Base-by-base conservation (phyloP, 2,329 filamentous ascomycete species). In the Calonectria naviculata region DNA sequence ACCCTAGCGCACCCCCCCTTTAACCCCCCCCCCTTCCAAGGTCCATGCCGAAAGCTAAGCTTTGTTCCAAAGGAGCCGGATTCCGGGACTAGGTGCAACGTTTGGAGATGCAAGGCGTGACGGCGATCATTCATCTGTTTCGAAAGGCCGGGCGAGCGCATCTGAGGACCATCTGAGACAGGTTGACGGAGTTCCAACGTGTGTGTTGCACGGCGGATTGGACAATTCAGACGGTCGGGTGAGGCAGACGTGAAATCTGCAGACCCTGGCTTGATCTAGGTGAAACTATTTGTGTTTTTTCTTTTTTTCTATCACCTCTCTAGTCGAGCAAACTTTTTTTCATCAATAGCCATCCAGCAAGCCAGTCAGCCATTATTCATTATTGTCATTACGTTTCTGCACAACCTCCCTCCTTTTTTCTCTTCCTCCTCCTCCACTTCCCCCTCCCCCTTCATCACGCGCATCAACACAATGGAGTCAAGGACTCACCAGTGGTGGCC, bases 51-150 rank as follows among this genome's bases (percentile, higher is more conserved):
- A 58, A 58, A 58, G 31, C 52, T 38, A 58, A 58, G 52, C 52
- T 58, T 58, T 58, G 52, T 58, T 58, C 52, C 52, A 26, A 38
- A 58, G 4, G 5, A 58, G 52, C 52, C 52, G 52, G 52, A 58
- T 28, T 58, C 52, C 52, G 52, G 52, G 31, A 36, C 34, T 19
- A 58, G 52, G 31, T 58, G 29, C 52, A 38, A 58, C 52, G 52
- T 58, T 58, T 58, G 52, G 34, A 38, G 29, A 26, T 38, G 52
- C 34, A n/a, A 28, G 47, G 47, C 52, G 52, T 21, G 29, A 8
- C 52, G 52, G 21, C 31, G 52, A 58, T 58, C 52, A 58, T 38
- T 38, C 34, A 26, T 58, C 21, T 58, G 52, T 38, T 36, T 36
- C 19, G 21, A 26, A 12, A 24, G 5, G 5, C 34, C 13, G 42